Evolutionary conservation across 305 asterid species (phyloP).

Genomic region (Andrographis paniculata): DNA sequence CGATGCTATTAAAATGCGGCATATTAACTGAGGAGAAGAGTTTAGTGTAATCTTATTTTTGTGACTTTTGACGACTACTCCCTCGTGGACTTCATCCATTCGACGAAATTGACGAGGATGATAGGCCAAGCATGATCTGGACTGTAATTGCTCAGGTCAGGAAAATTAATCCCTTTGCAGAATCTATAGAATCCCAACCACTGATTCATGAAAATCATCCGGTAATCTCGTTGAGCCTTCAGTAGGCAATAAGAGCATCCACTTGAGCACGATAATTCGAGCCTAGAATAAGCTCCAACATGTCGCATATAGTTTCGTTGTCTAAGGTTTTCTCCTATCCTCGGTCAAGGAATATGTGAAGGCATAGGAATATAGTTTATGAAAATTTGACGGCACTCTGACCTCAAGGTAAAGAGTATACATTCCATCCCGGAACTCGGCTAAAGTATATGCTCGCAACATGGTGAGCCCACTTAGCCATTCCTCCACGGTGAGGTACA

Average conservation of each 20-base stretch:
- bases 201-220: not conserved
- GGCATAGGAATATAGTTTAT: not conserved
- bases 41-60: too few relatives aligned
- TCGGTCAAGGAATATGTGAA: not conserved
- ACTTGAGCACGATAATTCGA: not conserved
- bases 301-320: not conserved
- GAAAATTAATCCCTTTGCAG: not conserved
- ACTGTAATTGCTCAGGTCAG: not conserved
- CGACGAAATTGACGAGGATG: not conserved
- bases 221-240: not conserved
- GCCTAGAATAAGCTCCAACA: not conserved
- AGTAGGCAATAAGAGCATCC: not conserved
- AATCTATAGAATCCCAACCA: not conserved
- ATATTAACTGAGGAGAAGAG: too few relatives aligned
- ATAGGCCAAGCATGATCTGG: not conserved
- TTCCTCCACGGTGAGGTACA: not conserved
- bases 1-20: too few relatives aligned
- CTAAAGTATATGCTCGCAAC: not conserved
- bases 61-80: too few relatives aligned
- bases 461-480: too few relatives aligned
- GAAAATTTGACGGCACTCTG: not conserved
- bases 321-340: not conserved
- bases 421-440: not conserved
- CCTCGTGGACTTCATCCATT: not conserved
- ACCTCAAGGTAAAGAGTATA: not conserved